Percentiles rank a stretch among this genome's conserved stretches.
Evolutionary conservation across 257 asterid species (phyloP).

Genomic region (Cruciata laevipes): DNA sequence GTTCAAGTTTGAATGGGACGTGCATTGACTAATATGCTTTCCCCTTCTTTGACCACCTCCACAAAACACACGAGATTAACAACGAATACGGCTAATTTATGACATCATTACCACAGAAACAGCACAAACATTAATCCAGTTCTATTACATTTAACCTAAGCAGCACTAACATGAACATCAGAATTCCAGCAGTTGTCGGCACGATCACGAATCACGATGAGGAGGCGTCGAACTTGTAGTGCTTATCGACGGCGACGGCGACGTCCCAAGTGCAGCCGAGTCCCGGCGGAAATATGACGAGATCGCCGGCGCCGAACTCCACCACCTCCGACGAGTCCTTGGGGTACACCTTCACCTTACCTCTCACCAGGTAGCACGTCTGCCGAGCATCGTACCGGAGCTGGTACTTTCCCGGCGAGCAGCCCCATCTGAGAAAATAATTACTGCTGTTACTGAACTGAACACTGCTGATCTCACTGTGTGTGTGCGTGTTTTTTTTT

Average conservation of each 20-base stretch:
- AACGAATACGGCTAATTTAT: not conserved
- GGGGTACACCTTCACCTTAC: slow-evolving; percentile 64
- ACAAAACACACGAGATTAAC: not conserved
- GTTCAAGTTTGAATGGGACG: slow-evolving; percentile 33
- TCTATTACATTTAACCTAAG: not conserved
- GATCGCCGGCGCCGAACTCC: slow-evolving; percentile 88
- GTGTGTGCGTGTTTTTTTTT: not conserved
- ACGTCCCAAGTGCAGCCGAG: slow-evolving; percentile 95
- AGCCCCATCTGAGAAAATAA: slow-evolving; percentile 56
- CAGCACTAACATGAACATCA: not conserved
- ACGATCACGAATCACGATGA: slow-evolving; percentile 17
- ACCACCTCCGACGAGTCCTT: slow-evolving; percentile 46
- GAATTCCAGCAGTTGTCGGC: not conserved
- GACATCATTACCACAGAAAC: not conserved
- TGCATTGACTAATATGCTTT: slow-evolving; percentile 31
- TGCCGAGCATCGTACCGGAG: slow-evolving; percentile 70
- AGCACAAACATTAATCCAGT: not conserved
- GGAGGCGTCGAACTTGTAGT: slow-evolving; percentile 64
- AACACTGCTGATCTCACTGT: not conserved
- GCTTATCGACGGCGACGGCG: slow-evolving; percentile 62
- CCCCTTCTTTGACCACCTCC: slow-evolving; percentile 31
- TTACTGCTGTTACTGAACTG: not conserved
- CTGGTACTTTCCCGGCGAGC: slow-evolving; percentile 80
- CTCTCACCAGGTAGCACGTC: slow-evolving; percentile 70
- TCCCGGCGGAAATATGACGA: slow-evolving; percentile 74